phyloP scores from a whole-genome alignment of 805 yeast genomes.

The Pichia scutulata region DNA sequence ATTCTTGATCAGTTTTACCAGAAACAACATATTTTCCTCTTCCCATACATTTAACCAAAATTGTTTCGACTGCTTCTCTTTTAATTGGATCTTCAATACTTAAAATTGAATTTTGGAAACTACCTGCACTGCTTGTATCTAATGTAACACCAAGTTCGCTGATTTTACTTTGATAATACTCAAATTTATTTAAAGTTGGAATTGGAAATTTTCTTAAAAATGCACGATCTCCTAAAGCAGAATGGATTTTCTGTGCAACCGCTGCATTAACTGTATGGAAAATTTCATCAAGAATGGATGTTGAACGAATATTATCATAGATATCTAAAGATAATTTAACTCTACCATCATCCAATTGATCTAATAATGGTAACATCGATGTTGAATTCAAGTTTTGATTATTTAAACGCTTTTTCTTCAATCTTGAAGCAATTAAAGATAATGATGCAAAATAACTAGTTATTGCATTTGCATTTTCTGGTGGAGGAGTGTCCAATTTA shows the following conservation, averaged over 20 bases:
- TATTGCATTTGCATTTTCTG: constrained; percentile 44
- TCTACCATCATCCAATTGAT: constrained; percentile 79
- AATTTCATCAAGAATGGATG: constrained; percentile 63
- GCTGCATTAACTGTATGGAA: constrained; percentile 75
- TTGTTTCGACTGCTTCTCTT: constrained; percentile 69
- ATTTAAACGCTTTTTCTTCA: constrained; percentile 59
- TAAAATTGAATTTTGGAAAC: constrained; percentile 65
- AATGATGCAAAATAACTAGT: constrained; percentile 56
- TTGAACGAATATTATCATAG: constrained; percentile 51
- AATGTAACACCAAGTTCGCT: constrained; percentile 56
- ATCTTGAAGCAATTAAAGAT: constrained; percentile 56
- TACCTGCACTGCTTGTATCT: constrained; percentile 66
- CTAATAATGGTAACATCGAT: constrained; percentile 57
- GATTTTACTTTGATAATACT: constrained; percentile 67
- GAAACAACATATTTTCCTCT: constrained; percentile 86
- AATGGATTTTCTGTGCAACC: constrained; percentile 72
- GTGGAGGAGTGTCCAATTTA: constrained; percentile 17
- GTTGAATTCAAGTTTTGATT: constrained; percentile 40
- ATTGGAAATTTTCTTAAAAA: constrained; percentile 80
- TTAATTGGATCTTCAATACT: constrained; percentile 51
- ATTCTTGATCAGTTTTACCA: constrained; percentile 76
- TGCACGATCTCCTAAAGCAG: constrained; percentile 71
- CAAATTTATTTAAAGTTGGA: constrained; percentile 77
- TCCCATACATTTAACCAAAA: constrained; percentile 72
- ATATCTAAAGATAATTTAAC: constrained; percentile 66